Percentiles rank a stretch among this genome's conserved stretches.
Conservation (phyloP, 148 eudicot species). For the Rhododendron molle region DNA sequence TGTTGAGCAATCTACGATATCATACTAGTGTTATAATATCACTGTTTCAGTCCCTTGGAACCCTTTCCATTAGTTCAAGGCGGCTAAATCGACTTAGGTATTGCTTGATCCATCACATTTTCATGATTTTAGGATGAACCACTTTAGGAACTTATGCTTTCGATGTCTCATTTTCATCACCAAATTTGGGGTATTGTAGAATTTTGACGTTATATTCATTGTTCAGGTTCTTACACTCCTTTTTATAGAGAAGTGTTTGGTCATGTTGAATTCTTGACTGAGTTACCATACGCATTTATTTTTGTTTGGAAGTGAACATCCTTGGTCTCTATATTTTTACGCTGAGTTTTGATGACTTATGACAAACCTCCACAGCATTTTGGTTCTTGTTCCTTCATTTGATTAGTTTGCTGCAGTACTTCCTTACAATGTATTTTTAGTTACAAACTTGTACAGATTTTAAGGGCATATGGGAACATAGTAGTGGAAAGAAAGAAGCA, state of each 20-base stretch:
- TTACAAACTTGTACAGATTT: neutral
- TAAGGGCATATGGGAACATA: neutral
- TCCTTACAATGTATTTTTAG: neutral
- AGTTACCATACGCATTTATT: neutral
- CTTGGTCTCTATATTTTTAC: neutral
- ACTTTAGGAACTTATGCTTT: neutral
- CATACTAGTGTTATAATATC: constrained; percentile 97
- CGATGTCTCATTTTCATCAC: neutral
- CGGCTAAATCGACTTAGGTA: constrained; percentile 96
- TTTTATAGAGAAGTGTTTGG: neutral
- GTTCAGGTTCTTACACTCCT: neutral
- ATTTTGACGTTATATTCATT: neutral
- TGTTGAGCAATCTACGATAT: constrained; percentile 96
- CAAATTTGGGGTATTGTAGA: neutral
- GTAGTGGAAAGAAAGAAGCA: neutral
- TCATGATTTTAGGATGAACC: neutral
- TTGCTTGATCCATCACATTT: constrained; percentile 9
- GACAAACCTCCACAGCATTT: neutral
- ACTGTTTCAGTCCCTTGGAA: constrained; percentile 87
- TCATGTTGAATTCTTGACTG: neutral
- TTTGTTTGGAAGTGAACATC: constrained; percentile 1
- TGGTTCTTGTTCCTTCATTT: neutral
- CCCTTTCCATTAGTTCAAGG: constrained; percentile 90
- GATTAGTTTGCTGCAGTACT: neutral
- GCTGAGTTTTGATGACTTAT: constrained; percentile 2